Percentiles rank a stretch among this genome's conserved stretches.
Evolutionary conservation across 257 asterid species (phyloP).

Genomic region (Solanum sitiens): DNA sequence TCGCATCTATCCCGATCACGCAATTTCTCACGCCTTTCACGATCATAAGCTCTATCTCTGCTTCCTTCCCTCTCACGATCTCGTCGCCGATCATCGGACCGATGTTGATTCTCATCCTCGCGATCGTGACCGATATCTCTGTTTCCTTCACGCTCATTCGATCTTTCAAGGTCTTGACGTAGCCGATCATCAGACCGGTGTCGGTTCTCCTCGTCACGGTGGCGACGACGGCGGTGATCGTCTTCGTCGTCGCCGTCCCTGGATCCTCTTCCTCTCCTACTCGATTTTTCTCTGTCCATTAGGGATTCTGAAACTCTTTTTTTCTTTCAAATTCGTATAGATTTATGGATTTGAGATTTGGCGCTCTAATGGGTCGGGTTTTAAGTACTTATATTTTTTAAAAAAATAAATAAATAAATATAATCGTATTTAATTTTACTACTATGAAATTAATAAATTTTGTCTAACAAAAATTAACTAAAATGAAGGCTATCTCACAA

Average conservation of each 20-base stretch:
- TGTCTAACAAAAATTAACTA: not conserved
- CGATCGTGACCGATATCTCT: not conserved
- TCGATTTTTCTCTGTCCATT: slow-evolving; percentile 54
- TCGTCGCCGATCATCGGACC: slow-evolving; percentile 16
- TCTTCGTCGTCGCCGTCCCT: slow-evolving; percentile 12
- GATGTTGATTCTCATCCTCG: slow-evolving; percentile 18
- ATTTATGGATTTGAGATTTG: not conserved
- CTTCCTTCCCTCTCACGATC: slow-evolving; percentile 5
- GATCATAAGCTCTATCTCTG: not conserved
- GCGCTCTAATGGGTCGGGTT: not conserved
- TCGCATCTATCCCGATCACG: not conserved
- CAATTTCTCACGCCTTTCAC: not conserved
- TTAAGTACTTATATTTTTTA: not conserved
- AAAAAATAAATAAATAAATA: too few species aligned
- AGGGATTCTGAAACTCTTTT: not conserved
- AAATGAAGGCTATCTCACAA: not conserved
- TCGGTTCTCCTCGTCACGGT: slow-evolving; percentile 24
- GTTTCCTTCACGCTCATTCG: not conserved
- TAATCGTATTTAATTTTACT: not conserved
- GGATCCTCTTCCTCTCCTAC: slow-evolving; percentile 47
- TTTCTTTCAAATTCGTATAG: not conserved
- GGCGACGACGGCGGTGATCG: slow-evolving; percentile 17
- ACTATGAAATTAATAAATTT: not conserved
- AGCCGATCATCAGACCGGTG: not conserved
- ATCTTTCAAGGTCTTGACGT: not conserved